These are phyloP conservation scores for Anaeramoeba ignava DNA, from an alignment of 78 protist species.

Conservation along the genomic window DNA sequence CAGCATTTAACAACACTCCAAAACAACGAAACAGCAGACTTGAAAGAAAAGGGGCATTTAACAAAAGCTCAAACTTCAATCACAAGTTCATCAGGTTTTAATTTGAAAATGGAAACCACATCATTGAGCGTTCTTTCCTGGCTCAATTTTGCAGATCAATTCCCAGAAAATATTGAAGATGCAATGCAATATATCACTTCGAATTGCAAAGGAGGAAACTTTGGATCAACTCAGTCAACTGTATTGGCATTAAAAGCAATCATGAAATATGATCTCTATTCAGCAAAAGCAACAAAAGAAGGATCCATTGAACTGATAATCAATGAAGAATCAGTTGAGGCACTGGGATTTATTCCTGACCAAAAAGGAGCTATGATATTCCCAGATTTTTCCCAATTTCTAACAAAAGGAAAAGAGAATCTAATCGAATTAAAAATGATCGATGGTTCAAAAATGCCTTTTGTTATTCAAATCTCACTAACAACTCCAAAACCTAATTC, in stretches of 20 bases:
- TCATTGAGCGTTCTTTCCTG: slow-evolving; percentile 10
- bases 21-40: too few species aligned
- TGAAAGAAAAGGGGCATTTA: background rate
- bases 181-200: background rate
- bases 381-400: too few species aligned
- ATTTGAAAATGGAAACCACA: slow-evolving; percentile 18
- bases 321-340: too few species aligned
- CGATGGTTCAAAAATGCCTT: background rate
- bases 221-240: slow-evolving; percentile 28
- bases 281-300: too few species aligned
- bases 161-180: background rate
- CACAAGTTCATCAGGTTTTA: slow-evolving; percentile 12
- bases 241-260: slow-evolving; percentile 31
- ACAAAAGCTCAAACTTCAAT: slow-evolving; percentile 11
- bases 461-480: background rate
- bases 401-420: too few species aligned
- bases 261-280: too few species aligned
- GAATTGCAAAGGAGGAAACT: slow-evolving; percentile 7
- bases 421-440: background rate
- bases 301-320: too few species aligned
- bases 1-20: background rate
- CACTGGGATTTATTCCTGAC: too few species aligned
- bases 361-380: too few species aligned
- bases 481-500: background rate
- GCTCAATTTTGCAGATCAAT: background rate